Percentiles rank a stretch among this genome's conserved stretches.
phyloP scores from a whole-genome alignment of 306 rosid species.

The Psophocarpus tetragonolobus region DNA sequence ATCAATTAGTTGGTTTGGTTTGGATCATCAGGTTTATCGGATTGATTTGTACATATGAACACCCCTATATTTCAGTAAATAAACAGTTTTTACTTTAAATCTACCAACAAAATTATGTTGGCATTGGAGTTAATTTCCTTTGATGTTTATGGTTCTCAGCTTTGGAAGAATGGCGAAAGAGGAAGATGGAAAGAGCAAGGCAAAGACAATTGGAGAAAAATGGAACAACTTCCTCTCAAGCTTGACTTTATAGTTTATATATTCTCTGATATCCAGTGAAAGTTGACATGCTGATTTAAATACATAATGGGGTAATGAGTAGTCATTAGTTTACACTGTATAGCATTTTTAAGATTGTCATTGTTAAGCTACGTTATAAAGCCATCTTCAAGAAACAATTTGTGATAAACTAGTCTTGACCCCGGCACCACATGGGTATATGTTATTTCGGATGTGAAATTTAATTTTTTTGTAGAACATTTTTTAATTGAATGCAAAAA shows the following conservation, averaged over 20 bases:
- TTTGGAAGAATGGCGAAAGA: slow-evolving; percentile 94
- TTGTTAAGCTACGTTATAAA: neutral
- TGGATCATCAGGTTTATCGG: no score
- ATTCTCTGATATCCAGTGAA: neutral
- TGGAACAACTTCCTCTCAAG: slow-evolving; percentile 60
- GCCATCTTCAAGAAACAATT: neutral
- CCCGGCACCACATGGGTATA: no score
- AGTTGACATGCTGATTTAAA: neutral
- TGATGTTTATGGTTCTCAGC: slow-evolving; percentile 57
- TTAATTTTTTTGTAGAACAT: no score
- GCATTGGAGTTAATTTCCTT: slow-evolving; percentile 11
- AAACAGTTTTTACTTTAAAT: neutral
- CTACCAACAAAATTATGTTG: neutral
- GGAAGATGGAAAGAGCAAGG: slow-evolving; percentile 96
- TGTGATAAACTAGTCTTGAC: no score
- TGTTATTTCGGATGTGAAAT: no score
- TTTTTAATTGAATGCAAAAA: no score
- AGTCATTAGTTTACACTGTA: slow-evolving; percentile 22
- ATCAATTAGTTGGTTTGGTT: no score
- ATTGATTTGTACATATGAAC: no score
- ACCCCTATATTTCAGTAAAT: no score
- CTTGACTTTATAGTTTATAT: slow-evolving; percentile 40
- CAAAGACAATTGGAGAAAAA: slow-evolving; percentile 81
- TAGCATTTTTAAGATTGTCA: neutral
- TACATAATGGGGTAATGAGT: neutral